Percentiles rank a stretch among this genome's conserved stretches.
Evolutionary conservation across 2,329 filamentous ascomycete genomes (phyloP).

Genomic region (Grosmannia penicillata): DNA sequence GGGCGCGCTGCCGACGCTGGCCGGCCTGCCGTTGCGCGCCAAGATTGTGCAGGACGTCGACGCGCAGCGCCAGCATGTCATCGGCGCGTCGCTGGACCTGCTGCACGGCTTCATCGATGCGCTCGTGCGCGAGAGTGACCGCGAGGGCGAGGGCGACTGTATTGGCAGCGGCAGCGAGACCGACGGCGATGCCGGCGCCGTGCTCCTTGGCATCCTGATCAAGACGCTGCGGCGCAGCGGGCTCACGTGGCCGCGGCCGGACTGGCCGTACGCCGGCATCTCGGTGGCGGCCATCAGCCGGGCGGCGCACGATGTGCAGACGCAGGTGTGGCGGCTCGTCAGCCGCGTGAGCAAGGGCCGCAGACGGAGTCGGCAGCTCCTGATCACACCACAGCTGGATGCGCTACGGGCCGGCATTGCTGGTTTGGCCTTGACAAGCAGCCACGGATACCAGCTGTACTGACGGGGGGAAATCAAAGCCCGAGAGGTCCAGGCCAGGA

Average conservation of each 20-base stretch:
- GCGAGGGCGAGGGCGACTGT: background rate
- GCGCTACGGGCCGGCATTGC: conserved; percentile 11
- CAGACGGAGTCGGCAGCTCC: conserved; percentile 5
- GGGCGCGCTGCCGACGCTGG: conserved; percentile 12
- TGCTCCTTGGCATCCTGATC: conserved; percentile 16
- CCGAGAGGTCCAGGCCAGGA: too few species aligned
- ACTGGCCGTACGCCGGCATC: conserved; percentile 12
- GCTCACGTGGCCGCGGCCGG: conserved; percentile 15
- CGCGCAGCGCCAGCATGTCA: conserved; percentile 13
- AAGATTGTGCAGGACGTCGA: conserved; percentile 17
- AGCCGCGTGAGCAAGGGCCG: conserved; percentile 4
- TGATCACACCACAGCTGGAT: conserved; percentile 10
- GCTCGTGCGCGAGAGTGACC: conserved; percentile 9
- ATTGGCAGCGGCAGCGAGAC: background rate
- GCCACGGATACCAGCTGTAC: conserved; percentile 15
- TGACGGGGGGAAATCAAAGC: conserved; percentile 3
- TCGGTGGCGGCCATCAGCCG: conserved; percentile 13
- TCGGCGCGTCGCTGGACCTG: conserved; percentile 11
- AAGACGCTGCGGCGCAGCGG: conserved; percentile 14
- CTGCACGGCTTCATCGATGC: conserved; percentile 13
- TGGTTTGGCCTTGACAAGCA: conserved; percentile 16
- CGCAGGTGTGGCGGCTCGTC: conserved; percentile 9
- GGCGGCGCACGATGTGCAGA: conserved; percentile 12
- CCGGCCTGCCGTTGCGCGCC: conserved; percentile 15
- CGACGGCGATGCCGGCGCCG: conserved; percentile 11